These are phyloP conservation scores for Leucosporidium yakuticum DNA, from an alignment of 768 basidiomycete species.

Conservation along the genomic window DNA sequence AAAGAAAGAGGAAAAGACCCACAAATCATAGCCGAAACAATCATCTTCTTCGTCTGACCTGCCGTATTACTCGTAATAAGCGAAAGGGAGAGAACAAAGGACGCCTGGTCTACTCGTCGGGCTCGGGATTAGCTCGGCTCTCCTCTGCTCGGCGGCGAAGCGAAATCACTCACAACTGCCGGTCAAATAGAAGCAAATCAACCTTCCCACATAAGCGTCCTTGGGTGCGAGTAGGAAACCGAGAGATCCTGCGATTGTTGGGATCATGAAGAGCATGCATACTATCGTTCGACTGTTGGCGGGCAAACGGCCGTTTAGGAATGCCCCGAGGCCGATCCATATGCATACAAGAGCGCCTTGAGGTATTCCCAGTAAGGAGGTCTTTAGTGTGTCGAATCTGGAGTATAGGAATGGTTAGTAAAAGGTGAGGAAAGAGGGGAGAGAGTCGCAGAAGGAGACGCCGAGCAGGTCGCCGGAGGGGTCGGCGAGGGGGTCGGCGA, in stretches of 20 bases:
- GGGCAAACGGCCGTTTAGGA: conserved; percentile 40
- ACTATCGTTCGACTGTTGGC: conserved; percentile 37
- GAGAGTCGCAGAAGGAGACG: too few relatives aligned
- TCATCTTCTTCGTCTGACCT: conserved; percentile 46
- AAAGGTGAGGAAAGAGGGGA: too few relatives aligned
- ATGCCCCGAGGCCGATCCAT: conserved; percentile 41
- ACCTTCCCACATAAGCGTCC: conserved; percentile 41
- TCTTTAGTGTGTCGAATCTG: conserved; percentile 40
- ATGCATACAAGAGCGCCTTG: conserved; percentile 41
- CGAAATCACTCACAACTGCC: conserved; percentile 17
- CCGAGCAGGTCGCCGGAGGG: too few relatives aligned
- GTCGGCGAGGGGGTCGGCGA: too few relatives aligned
- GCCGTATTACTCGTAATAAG: conserved; percentile 47
- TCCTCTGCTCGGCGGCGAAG: background rate
- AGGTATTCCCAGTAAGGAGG: conserved; percentile 43
- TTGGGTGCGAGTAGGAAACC: conserved; percentile 43
- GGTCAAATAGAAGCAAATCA: conserved; percentile 37
- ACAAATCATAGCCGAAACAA: conserved; percentile 41
- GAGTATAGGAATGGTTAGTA: too few relatives aligned
- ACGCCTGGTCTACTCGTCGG: conserved; percentile 39
- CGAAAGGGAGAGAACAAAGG: conserved; percentile 41
- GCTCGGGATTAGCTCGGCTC: background rate
- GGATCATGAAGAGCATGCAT: conserved; percentile 40
- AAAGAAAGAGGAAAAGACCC: background rate
- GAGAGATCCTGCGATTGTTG: conserved; percentile 42